Base-by-base conservation (phyloP, 2,329 filamentous ascomycete genomes). In the Curvularia spicifera region DNA sequence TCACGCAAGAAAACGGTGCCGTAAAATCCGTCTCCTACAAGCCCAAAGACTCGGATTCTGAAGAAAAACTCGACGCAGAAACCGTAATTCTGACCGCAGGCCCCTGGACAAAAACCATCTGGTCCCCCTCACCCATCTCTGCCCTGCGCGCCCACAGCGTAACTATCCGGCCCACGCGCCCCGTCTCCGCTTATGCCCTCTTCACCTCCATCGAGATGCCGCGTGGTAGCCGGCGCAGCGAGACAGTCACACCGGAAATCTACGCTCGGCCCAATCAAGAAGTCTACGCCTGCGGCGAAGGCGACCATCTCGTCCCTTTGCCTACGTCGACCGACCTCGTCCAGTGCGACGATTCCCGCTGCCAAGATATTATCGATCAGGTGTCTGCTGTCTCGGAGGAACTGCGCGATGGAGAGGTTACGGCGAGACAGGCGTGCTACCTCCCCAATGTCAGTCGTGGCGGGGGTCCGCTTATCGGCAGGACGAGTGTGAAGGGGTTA, bases 271-370 rank as follows among this genome's bases (percentile, higher is more conserved):
- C 93, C 0, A 90, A 92, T 73, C 86, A 90, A 54, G 93, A 97
- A 74, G 89, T 97, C 10, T 99, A 99, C 76, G 93, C 92, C 0
- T 99, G 95, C 73, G 95, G 93, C 44, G 93, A 97, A 71, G 91
- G 92, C 22, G 95, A 99, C 73, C 84, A 84, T 1, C 76, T 83
- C 3, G 84, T 91, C 0, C 89, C 91, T 0, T 83, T 99, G 1
- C 95, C 95, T 0, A 81, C 87, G 2, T 89, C 89, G 0, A 88
- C 90, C 3, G 90, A 91, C 64, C 83, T 88, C 6, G 94, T 98
- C 1, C 78, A 89, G 67, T 86, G 89, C 58, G 93, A 98, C 72
- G 83, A 87, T 57, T 78, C 80, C 6, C 86, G 91, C 57, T 97
- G 93, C 78, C 88, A 96, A 73, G 93, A 97, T 69, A 88, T 99